Conservation (phyloP, 2,329 filamentous ascomycete species). For the Rhynchosporium graminicola region DNA sequence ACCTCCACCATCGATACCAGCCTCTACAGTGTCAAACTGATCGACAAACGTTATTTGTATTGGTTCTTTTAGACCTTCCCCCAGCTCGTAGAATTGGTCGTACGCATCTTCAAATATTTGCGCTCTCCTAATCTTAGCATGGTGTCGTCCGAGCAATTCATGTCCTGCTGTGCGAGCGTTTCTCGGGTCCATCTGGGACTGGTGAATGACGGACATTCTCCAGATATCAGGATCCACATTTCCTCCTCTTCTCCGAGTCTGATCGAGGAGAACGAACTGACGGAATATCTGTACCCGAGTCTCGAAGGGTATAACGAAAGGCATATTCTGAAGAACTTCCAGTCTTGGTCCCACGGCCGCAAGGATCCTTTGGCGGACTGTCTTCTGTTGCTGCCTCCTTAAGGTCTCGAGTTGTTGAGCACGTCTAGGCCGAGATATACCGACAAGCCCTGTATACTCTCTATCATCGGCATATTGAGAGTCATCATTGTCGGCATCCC, state of each 20-base stretch:
- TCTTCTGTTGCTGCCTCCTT: conserved; percentile 64
- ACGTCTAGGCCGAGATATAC: conserved; percentile 62
- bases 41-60: conserved; percentile 98
- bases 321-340: conserved; percentile 92
- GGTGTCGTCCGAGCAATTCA: conserved; percentile 59
- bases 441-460: conserved; percentile 47
- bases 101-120: conserved; percentile 85
- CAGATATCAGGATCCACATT: conserved; percentile 72
- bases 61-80: conserved; percentile 84
- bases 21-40: conserved; percentile 81
- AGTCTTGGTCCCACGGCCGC: conserved; percentile 82
- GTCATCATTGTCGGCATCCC: conserved; percentile 47
- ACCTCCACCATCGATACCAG: conserved; percentile 93
- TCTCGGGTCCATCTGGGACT: conserved; percentile 33
- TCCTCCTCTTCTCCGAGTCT: conserved; percentile 71
- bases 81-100: conserved; percentile 76
- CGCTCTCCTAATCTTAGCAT: conserved; percentile 77
- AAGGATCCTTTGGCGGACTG: conserved; percentile 68
- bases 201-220: conserved; percentile 61
- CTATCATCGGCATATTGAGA: conserved; percentile 37
- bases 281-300: conserved; percentile 91
- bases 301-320: conserved; percentile 92
- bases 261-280: conserved; percentile 86
- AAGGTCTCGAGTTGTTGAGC: conserved; percentile 63
- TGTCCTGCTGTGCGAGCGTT: conserved; percentile 31